Evolutionary conservation across 108 stramenopile species (phyloP).

Genomic region (Skeletonema grethae): DNA sequence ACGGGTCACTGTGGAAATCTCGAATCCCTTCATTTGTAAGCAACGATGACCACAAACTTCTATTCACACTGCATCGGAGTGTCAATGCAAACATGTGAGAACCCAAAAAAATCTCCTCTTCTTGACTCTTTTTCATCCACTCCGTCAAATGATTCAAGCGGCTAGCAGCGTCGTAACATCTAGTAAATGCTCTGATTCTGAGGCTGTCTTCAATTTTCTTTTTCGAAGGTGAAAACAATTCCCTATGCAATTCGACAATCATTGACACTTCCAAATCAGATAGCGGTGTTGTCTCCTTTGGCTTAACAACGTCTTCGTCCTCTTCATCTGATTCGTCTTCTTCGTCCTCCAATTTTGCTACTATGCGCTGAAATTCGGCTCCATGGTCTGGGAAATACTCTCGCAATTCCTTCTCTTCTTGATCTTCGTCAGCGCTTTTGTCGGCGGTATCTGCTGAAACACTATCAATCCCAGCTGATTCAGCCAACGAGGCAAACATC

Average conservation of each 20-base stretch:
- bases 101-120: constrained; percentile 27
- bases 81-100: constrained; percentile 54
- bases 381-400: constrained; percentile 92
- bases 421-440: constrained; percentile 40
- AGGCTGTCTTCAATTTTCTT: constrained; percentile 26
- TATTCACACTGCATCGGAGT: constrained; percentile 33
- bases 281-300: constrained; percentile 30
- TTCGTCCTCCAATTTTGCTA: constrained; percentile 22
- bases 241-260: constrained; percentile 51
- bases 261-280: constrained; percentile 60
- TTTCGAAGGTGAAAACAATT: constrained; percentile 44
- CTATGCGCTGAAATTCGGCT: constrained; percentile 66
- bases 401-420: constrained; percentile 66
- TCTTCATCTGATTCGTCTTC: constrained; percentile 35
- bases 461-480: constrained; percentile 15
- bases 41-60: constrained; percentile 21
- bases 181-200: constrained; percentile 46
- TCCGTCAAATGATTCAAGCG: constrained; percentile 43
- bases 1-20: constrained; percentile 85
- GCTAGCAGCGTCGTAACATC: constrained; percentile 53
- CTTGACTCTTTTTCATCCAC: constrained; percentile 37
- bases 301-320: constrained; percentile 25
- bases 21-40: constrained; percentile 3
- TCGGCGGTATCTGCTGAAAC: background rate
- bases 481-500: constrained; percentile 29